Percentiles rank a stretch among this genome's conserved stretches.
phyloP scores from a whole-genome alignment of 768 basidiomycete species.

The Cystofilobasidium macerans region DNA sequence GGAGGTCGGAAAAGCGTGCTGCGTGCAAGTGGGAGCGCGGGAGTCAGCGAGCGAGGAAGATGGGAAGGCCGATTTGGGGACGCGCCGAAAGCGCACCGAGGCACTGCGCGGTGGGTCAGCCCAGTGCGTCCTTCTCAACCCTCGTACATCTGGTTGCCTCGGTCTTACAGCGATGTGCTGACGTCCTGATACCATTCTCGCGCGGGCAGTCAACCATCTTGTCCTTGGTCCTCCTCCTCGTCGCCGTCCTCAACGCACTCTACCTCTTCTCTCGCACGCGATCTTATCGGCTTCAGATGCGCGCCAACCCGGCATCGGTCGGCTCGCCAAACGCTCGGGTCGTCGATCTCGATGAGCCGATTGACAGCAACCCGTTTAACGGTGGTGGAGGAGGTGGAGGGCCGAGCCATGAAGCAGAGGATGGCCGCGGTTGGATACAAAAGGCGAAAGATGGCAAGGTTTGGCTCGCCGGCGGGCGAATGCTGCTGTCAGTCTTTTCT shows the following conservation, averaged over 20 bases:
- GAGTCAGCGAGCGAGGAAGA: background rate
- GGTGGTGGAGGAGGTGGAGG: background rate
- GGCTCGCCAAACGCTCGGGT: slow-evolving; percentile 14
- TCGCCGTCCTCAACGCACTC: slow-evolving; percentile 14
- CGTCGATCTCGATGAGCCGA: slow-evolving; percentile 15
- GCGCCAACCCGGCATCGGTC: slow-evolving; percentile 8
- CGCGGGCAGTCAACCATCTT: slow-evolving; percentile 10
- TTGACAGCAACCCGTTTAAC: background rate
- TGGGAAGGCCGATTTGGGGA: slow-evolving; percentile 15
- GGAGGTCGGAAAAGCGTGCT: slow-evolving; percentile 9
- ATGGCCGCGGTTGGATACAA: background rate
- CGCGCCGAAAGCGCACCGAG: background rate
- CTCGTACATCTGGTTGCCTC: background rate
- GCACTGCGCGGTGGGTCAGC: background rate
- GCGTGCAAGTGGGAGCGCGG: background rate
- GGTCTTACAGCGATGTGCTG: background rate
- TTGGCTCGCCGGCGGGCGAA: background rate
- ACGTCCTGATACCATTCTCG: background rate
- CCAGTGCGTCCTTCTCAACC: background rate
- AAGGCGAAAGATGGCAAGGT: background rate
- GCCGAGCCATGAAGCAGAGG: background rate
- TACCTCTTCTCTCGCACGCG: slow-evolving; percentile 24
- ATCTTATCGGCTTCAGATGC: slow-evolving; percentile 16
- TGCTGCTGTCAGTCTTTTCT: background rate
- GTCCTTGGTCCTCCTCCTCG: slow-evolving; percentile 16